phyloP scores from a whole-genome alignment of 1,284 basidiomycete species.

The Microbotryum silenes-acaulis region DNA sequence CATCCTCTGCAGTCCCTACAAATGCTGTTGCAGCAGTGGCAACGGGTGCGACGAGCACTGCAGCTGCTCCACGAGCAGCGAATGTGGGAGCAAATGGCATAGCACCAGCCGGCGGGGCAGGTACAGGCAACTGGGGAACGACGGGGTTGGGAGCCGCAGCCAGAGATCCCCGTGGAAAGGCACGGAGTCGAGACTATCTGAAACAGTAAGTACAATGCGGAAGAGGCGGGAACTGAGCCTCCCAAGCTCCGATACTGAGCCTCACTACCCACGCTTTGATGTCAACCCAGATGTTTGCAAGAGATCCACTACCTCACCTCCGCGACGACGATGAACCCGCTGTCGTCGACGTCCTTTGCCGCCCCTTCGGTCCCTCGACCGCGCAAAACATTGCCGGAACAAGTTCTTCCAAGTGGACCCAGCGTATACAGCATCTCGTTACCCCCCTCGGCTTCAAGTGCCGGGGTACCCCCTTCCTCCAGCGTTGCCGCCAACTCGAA shows the following conservation, averaged over 20 bases:
- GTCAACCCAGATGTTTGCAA: constrained; percentile 67
- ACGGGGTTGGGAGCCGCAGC: constrained; percentile 47
- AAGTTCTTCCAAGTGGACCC: constrained; percentile 4
- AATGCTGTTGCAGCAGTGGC: no score
- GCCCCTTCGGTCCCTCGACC: constrained; percentile 33
- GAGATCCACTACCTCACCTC: constrained; percentile 97
- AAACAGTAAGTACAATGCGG: constrained; percentile 64
- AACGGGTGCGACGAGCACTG: background rate
- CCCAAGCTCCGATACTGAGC: background rate
- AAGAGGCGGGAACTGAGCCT: background rate
- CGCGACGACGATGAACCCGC: constrained; percentile 89
- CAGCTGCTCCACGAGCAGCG: background rate
- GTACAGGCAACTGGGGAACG: constrained; percentile 3
- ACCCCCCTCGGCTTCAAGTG: background rate
- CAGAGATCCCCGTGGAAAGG: constrained; percentile 86
- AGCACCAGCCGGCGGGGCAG: background rate
- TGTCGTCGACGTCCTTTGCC: constrained; percentile 49
- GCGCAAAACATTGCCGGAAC: constrained; percentile 33
- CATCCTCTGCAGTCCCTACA: constrained; percentile 1
- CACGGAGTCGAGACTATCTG: constrained; percentile 89
- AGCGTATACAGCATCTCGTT: no score
- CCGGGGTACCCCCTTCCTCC: background rate
- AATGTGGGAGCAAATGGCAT: constrained; percentile 9
- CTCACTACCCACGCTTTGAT: background rate
- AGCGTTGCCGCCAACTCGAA: background rate